Evolutionary conservation across 495 filamentous ascomycete genomes (phyloP).

Genomic region (Glonium stellatum): DNA sequence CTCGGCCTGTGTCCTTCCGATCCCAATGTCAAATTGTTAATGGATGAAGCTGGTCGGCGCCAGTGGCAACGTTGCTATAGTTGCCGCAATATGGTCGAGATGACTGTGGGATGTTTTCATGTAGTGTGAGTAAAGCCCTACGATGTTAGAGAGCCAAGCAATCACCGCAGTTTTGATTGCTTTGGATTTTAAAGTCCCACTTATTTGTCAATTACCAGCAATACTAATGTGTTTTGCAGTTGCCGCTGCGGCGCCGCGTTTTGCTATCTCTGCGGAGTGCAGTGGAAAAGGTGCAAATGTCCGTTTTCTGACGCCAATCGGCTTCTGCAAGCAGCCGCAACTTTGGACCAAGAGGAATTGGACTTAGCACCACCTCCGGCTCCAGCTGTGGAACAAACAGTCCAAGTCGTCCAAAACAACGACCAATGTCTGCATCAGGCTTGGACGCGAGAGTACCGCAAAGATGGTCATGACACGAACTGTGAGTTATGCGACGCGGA

Average conservation of each 20-base stretch:
- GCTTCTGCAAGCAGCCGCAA: not conserved
- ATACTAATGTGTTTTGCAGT: too few relatives aligned
- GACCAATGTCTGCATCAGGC: conserved; percentile 3
- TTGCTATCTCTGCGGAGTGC: conserved; percentile 29
- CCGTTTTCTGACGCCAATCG: conserved; percentile 21
- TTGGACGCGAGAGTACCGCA: conserved; percentile 1
- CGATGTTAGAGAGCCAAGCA: not conserved
- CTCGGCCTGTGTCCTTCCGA: not conserved
- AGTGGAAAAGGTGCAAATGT: conserved; percentile 31
- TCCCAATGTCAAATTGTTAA: not conserved
- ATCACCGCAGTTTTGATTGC: too few relatives aligned
- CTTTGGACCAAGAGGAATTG: not conserved
- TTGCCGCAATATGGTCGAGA: conserved; percentile 20
- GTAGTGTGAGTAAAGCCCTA: conserved; percentile 9
- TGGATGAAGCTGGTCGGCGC: not conserved
- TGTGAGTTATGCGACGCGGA: conserved; percentile 6
- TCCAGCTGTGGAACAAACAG: not conserved
- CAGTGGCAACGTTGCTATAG: conserved; percentile 26
- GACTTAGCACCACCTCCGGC: not conserved
- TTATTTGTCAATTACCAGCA: too few relatives aligned
- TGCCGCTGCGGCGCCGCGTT: conserved; percentile 26
- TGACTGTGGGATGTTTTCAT: conserved; percentile 17
- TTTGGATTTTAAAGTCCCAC: too few relatives aligned
- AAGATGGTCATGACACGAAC: not conserved
- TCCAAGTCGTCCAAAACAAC: not conserved